These are phyloP conservation scores for Penicillium sclerotigenum DNA, from an alignment of 2,329 filamentous ascomycete species.

Conservation along the genomic window DNA sequence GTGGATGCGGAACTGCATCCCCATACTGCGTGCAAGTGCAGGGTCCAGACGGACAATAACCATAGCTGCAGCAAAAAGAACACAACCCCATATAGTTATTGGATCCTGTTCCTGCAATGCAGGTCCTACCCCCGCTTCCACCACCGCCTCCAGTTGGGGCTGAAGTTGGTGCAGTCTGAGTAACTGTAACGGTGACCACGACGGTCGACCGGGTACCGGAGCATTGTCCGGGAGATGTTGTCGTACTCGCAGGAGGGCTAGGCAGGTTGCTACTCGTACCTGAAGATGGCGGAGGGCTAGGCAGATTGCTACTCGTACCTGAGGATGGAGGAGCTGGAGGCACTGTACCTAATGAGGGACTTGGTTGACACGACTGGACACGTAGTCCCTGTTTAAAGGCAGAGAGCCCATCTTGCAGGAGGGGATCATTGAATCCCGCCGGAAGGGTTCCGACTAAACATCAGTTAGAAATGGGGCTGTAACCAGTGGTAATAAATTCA, in stretches of 20 bases:
- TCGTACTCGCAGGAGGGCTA: not conserved
- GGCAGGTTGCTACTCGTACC: not conserved
- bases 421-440: slow-evolving; percentile 14
- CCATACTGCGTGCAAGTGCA: slow-evolving; percentile 32
- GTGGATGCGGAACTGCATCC: slow-evolving; percentile 21
- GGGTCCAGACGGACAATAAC: slow-evolving; percentile 32
- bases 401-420: slow-evolving; percentile 21
- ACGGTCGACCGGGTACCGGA: not conserved
- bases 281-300: slow-evolving; percentile 3
- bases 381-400: slow-evolving; percentile 23
- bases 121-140: slow-evolving; percentile 7
- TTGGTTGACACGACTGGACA: slow-evolving; percentile 20
- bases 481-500: not conserved
- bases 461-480: not conserved
- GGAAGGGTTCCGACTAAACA: slow-evolving; percentile 26
- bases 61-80: slow-evolving; percentile 30
- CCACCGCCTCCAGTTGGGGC: not conserved
- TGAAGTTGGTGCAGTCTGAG: not conserved
- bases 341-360: slow-evolving; percentile 22
- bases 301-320: not conserved
- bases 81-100: slow-evolving; percentile 32
- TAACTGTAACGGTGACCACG: slow-evolving; percentile 3
- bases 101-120: slow-evolving; percentile 28
- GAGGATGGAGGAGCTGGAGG: slow-evolving; percentile 8
- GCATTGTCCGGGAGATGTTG: not conserved